Conservation (phyloP, 2,329 filamentous ascomycete genomes). For the Fusarium virguliforme region DNA sequence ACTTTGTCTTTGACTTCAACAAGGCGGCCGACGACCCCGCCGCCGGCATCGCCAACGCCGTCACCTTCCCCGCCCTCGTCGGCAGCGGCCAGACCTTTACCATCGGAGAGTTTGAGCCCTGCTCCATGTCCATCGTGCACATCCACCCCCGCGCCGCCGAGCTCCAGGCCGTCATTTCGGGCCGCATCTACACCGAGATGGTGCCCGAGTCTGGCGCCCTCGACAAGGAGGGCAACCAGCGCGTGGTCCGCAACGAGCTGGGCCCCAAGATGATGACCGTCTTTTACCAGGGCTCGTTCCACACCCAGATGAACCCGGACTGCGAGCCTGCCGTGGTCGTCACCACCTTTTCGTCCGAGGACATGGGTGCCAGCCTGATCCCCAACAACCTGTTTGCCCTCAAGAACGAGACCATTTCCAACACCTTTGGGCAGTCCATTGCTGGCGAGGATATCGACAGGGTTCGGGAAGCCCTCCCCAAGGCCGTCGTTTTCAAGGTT, state of each 20-base stretch:
- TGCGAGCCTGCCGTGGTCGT: conserved; percentile 67
- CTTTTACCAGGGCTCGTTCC: conserved; percentile 69
- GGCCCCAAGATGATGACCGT: conserved; percentile 64
- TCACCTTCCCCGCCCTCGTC: conserved; percentile 71
- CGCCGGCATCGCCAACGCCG: conserved; percentile 66
- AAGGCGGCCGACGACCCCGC: conserved; percentile 23
- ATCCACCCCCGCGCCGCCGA: conserved; percentile 69
- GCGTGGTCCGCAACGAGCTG: conserved; percentile 62
- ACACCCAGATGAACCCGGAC: conserved; percentile 71
- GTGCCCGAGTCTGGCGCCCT: conserved; percentile 66
- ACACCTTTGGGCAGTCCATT: conserved; percentile 64
- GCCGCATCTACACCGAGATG: conserved; percentile 66
- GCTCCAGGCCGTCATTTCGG: conserved; percentile 67
- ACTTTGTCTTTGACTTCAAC: conserved; percentile 68
- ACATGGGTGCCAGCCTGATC: conserved; percentile 65
- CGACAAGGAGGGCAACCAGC: conserved; percentile 53
- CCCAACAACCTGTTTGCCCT: conserved; percentile 66
- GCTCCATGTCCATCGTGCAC: conserved; percentile 71
- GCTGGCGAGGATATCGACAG: conserved; percentile 63
- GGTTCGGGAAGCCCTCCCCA: conserved; percentile 60
- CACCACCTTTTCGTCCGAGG: conserved; percentile 66
- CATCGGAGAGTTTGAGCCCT: conserved; percentile 65
- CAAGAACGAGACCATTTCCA: conserved; percentile 61
- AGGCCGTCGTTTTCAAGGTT: conserved; percentile 66
- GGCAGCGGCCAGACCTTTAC: conserved; percentile 67